Base-by-base conservation (phyloP, 1,284 basidiomycete species). In the Acaromyces ingoldii region DNA sequence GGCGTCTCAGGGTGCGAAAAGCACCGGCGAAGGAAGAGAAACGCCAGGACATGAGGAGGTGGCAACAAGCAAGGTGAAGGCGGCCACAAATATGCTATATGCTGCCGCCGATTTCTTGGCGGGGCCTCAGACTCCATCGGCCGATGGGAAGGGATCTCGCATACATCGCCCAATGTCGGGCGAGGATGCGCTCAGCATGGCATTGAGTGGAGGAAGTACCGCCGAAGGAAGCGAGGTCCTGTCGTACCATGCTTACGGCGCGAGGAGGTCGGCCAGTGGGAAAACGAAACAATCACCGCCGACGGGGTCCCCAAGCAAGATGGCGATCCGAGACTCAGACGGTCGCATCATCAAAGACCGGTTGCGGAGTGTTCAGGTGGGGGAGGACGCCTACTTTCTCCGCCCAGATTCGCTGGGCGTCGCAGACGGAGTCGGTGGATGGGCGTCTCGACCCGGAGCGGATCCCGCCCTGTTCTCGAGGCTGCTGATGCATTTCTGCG, bases 351-450 rank as follows among this genome's bases (percentile, higher is more conserved):
- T 72, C 1, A 62, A 60, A 13, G 70, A 72, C 17, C 63, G 69
- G 9, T 53, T 74, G 19, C 58, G 62, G 24, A 82, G 86, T 0
- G 85, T 87, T 0, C 85, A 87, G 68, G 85, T 90, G 6, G 88
- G 88, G 47, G 87, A 91, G 70, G 87, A 90, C 67, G 85, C 87
- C 7, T 92, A 91, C 72, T 91, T 92, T 61, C 78, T 91, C 3
- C 79, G 84, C 7, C 82, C 74, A 2, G 87, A 90, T 64, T 86
- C 88, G 5, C 84, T 91, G 77, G 89, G 89, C 15, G 86, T 91
- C 2, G 88, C 89, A 9, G 89, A 91, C 70, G 89, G 89, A 28
- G 89, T 91, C 0, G 89, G 89, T 1, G 89, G 89, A 1, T 91
- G 89, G 88, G 81, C 84, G 0, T 71, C 75, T n/a, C 80, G 74